Percentiles rank a stretch among this genome's conserved stretches.
phyloP scores from a whole-genome alignment of 805 yeast genomes.

The Candida orba region DNA sequence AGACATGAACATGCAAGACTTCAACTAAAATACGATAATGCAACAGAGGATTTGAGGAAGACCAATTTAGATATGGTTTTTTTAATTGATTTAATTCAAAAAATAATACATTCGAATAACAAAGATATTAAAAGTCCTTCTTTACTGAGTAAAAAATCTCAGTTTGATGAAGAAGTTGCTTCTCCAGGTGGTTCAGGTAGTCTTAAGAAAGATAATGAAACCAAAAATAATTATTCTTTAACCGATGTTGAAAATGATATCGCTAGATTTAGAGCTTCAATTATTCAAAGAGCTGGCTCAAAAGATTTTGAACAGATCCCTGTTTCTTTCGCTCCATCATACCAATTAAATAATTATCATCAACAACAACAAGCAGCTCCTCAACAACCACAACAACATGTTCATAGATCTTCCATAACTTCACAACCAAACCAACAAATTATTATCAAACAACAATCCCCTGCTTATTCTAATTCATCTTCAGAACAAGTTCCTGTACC shows the following conservation, averaged over 20 bases:
- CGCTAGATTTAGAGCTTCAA: constrained; percentile 20
- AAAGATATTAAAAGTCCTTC: neutral
- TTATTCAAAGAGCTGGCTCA: constrained; percentile 21
- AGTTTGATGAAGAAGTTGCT: constrained; percentile 9
- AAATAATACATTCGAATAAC: constrained; percentile 15
- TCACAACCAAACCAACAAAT: constrained; percentile 3
- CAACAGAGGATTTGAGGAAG: constrained; percentile 40
- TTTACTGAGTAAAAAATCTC: neutral
- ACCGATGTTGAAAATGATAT: constrained; percentile 19
- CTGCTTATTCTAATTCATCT: constrained; percentile 2
- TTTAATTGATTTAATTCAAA: constrained; percentile 40
- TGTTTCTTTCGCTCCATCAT: constrained; percentile 21
- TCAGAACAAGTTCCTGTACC: constrained; percentile 14
- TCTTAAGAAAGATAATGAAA: neutral
- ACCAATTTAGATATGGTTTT: constrained; percentile 48
- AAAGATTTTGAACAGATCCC: constrained; percentile 20
- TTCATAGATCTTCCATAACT: constrained; percentile 9
- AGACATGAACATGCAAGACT: constrained; percentile 37
- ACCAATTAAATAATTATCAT: constrained; percentile 16
- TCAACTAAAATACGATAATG: constrained; percentile 39
- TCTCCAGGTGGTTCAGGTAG: constrained; percentile 14
- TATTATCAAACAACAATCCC: constrained; percentile 1
- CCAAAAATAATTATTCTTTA: constrained; percentile 1
- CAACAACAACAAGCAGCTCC: constrained; percentile 3
- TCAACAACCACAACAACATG: constrained; percentile 5